A percentile compares a stretch with the other conserved stretches of the same genome.
Evolutionary conservation across 768 basidiomycete genomes (phyloP).

Genomic region (Gautieria morchelliformis): DNA sequence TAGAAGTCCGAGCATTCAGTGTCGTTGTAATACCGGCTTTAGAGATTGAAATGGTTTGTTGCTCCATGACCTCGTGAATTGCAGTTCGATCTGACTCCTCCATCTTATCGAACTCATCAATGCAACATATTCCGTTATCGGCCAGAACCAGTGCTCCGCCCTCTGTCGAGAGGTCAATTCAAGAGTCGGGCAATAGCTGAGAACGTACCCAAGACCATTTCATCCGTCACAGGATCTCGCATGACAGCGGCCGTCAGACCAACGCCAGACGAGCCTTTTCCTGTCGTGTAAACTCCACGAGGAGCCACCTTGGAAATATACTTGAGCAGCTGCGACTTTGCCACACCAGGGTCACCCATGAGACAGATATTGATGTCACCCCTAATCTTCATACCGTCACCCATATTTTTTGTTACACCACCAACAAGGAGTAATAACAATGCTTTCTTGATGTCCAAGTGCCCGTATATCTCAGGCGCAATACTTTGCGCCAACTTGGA

Average conservation of each 20-base stretch:
- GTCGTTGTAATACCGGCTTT: conserved; percentile 99
- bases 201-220: conserved; percentile 91
- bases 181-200: neutral
- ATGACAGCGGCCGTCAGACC: conserved; percentile 98
- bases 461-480: conserved; percentile 97
- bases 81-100: conserved; percentile 95
- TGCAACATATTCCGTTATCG: conserved; percentile 99
- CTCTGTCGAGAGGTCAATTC: conserved; percentile 43
- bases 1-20: conserved; percentile 92
- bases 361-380: conserved; percentile 96
- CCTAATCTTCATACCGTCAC: conserved; percentile 97
- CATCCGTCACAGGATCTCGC: conserved; percentile 98
- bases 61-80: conserved; percentile 99
- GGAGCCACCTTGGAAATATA: conserved; percentile 99
- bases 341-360: conserved; percentile 99
- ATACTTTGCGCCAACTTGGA: conserved; percentile 85
- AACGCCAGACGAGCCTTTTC: conserved; percentile 96
- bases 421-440: conserved; percentile 86
- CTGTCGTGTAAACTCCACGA: conserved; percentile 95
- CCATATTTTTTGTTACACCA: conserved; percentile 90
- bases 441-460: conserved; percentile 95
- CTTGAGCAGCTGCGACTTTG: conserved; percentile 93
- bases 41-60: conserved; percentile 98
- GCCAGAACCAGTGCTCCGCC: conserved; percentile 98
- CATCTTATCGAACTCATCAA: conserved; percentile 99